Conservation (phyloP, 139 green algal genomes). For the Yamagishiella unicocca region DNA sequence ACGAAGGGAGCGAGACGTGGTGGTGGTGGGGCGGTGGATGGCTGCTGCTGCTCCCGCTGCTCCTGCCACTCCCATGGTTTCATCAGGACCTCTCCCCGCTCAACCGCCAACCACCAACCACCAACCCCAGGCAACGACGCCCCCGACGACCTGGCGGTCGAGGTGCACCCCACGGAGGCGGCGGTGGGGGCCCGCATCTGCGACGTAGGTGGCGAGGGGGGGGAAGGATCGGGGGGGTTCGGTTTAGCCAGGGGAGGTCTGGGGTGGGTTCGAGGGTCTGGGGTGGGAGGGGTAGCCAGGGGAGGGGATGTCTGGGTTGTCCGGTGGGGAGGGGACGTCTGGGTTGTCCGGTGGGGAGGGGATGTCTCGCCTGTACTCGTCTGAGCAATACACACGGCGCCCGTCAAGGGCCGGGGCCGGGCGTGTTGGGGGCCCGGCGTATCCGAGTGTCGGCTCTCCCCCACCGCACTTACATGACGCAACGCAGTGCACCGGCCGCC, state of each 20-base stretch:
- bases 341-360: no score
- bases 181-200: slow-evolving; percentile 34
- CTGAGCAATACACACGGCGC: no score
- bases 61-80: neutral
- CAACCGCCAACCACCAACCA: neutral
- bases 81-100: neutral
- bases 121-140: slow-evolving; percentile 1
- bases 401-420: no score
- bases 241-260: neutral
- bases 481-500: no score
- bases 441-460: no score
- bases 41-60: no score
- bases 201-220: neutral
- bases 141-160: slow-evolving; percentile 32
- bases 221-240: neutral
- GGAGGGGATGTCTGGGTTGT: no score
- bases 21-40: neutral
- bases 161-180: slow-evolving; percentile 38
- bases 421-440: no score
- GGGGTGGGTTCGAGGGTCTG: neutral
- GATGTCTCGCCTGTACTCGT: no score
- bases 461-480: no score
- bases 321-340: no score
- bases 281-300: neutral
- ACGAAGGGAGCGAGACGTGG: neutral